phyloP scores from a whole-genome alignment of 2,329 filamentous ascomycete genomes.

The Elsinoe batatas region DNA sequence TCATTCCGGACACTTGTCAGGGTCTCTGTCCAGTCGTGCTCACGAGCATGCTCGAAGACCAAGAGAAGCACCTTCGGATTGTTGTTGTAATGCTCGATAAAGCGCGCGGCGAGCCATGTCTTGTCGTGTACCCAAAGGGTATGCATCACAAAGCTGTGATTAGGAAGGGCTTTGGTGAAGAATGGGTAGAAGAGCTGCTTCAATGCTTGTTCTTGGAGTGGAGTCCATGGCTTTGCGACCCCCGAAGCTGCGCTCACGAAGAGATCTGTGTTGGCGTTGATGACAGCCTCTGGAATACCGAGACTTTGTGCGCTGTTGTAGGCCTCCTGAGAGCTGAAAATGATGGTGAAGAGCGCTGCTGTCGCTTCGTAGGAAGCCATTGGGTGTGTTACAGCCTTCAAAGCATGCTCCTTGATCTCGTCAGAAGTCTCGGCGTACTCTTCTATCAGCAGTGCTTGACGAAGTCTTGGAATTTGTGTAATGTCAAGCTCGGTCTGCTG shows the following conservation, averaged over 20 bases:
- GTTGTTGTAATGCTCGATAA: conserved; percentile 65
- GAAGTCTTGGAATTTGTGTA: conserved; percentile 70
- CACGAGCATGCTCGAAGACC: conserved; percentile 70
- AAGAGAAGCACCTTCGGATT: conserved; percentile 57
- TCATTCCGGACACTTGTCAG: conserved; percentile 70
- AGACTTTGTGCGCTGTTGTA: conserved; percentile 48
- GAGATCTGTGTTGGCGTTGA: conserved; percentile 64
- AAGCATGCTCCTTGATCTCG: conserved; percentile 50
- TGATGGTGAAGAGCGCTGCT: conserved; percentile 53
- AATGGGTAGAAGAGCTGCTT: conserved; percentile 75
- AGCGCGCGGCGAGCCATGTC: conserved; percentile 70
- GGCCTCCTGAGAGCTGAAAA: conserved; percentile 48
- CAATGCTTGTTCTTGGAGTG: conserved; percentile 63
- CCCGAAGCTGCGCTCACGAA: conserved; percentile 71
- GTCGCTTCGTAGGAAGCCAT: conserved; percentile 82
- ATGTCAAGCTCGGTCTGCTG: conserved; percentile 69
- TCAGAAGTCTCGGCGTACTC: conserved; percentile 54
- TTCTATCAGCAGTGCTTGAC: conserved; percentile 61
- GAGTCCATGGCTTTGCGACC: conserved; percentile 66
- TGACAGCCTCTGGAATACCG: conserved; percentile 49
- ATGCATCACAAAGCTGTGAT: conserved; percentile 81
- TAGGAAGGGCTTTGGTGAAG: conserved; percentile 63
- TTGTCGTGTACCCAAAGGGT: conserved; percentile 87
- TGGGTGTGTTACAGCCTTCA: conserved; percentile 68
- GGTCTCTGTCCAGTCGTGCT: conserved; percentile 75